Evolutionary conservation across 2,329 filamentous ascomycete genomes (phyloP), one percentile per base, ranked within the genome.

Genomic region (Fusarium euwallaceae): DNA sequence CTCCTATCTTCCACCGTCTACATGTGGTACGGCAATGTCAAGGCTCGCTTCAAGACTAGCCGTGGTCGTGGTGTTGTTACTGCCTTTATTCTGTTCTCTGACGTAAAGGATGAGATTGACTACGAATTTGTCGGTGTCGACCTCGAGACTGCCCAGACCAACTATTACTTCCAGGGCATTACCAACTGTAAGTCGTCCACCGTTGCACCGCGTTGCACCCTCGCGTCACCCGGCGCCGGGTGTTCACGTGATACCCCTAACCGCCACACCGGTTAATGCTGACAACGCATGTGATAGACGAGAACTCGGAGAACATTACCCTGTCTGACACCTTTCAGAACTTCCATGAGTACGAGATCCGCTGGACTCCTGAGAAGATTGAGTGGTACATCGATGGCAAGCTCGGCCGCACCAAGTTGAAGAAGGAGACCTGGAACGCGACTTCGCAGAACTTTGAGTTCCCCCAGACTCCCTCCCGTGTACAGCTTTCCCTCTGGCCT

Each of bases 61-160:
- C 92, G 94, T 79, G 95, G 95, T 67, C 86, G 88, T 55, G 97
- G 97, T 88, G 97, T 99, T 24, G 93, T 99, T n/a, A 97, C 95
- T 2, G 96, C 95, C 34, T 99, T 99, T 82, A 99, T 99, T 82
- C 87, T 98, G 80, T 91, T 98, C 83, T 95, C 94, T 39, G 96
- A 98, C 80, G 93, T 97, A 80, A 97, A 98, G 88, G 97, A 99
- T 81, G 97, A 99, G 84, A 98, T 99, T 79, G 97, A 99, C 86
- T 98, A 95, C 82, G 97, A 99, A 83, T 98, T 93, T 82, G 90
- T 99, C 64, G 97, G 97, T 75, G 89, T 89, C 53, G 94, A 98
- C 80, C 87, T 97, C 72, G 81, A 87, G 56, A 90, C 88, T 72
- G 94, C 93, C 20, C 95, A 99, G 87, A 97, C 95, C 81, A 99